Evolutionary conservation across 2,329 filamentous ascomycete species (phyloP).

Genomic region (Fusarium pseudoanthophilum): DNA sequence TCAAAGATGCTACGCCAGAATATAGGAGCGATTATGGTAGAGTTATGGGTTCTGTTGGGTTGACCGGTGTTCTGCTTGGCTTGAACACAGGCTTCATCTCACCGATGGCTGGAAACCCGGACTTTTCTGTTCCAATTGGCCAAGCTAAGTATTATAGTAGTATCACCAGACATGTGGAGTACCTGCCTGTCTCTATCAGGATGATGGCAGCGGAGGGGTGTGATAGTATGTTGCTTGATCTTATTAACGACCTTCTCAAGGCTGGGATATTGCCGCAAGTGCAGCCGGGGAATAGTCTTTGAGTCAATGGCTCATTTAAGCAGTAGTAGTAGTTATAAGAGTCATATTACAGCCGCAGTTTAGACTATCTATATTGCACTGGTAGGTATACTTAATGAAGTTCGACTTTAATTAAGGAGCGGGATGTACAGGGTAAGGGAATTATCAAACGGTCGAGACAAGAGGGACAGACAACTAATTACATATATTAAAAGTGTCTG

Average conservation of each 20-base stretch:
- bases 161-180: background rate
- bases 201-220: background rate
- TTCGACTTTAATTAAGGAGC: no score
- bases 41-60: background rate
- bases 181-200: background rate
- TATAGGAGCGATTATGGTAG: background rate
- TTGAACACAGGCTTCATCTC: background rate
- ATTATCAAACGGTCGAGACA: no score
- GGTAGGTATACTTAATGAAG: no score
- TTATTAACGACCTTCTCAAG: background rate
- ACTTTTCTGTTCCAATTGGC: background rate
- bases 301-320: no score
- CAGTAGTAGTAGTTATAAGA: no score
- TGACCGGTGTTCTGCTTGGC: background rate
- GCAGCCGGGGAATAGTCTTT: background rate
- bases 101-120: background rate
- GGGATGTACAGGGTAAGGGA: no score
- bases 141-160: background rate
- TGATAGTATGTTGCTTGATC: background rate
- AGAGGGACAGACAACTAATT: no score
- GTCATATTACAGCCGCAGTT: no score
- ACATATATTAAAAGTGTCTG: no score
- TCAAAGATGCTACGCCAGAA: background rate
- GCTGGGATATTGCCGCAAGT: background rate
- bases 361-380: no score